Evolutionary conservation across 1,139 yeast genomes (phyloP).

Genomic region (Hansenula lynferdii): DNA sequence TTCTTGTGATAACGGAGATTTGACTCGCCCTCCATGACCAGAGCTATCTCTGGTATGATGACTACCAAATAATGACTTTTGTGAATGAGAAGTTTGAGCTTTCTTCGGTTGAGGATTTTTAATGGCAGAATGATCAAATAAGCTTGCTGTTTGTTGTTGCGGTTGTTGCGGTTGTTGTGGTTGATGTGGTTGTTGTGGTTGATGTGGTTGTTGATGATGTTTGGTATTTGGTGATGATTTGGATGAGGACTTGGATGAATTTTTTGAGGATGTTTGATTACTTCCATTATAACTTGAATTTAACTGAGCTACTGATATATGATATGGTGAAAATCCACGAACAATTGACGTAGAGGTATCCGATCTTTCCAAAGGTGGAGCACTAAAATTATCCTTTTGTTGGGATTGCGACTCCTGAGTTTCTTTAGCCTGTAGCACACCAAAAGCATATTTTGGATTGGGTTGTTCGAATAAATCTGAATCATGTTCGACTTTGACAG

Average conservation of each 20-base stretch:
- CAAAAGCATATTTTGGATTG: conserved; percentile 23
- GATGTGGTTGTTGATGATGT: too few species aligned
- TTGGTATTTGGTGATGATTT: too few species aligned
- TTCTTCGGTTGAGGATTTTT: conserved; percentile 1
- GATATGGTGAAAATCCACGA: conserved; percentile 40
- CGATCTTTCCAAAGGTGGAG: conserved; percentile 20
- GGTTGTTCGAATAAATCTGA: conserved; percentile 23
- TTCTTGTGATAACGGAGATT: conserved; percentile 19
- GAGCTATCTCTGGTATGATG: not conserved
- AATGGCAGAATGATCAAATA: conserved; percentile 3
- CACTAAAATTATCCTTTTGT: too few species aligned
- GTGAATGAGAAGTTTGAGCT: not conserved
- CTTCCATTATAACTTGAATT: not conserved
- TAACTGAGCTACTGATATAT: conserved; percentile 25
- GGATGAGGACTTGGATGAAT: too few species aligned
- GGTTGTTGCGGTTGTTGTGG: conserved; percentile 7
- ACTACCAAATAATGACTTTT: not conserved
- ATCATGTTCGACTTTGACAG: conserved; percentile 10
- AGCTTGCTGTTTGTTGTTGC: conserved; percentile 1
- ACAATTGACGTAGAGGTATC: conserved; percentile 36
- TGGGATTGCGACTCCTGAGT: not conserved
- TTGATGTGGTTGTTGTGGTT: conserved; percentile 2
- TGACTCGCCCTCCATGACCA: conserved; percentile 10
- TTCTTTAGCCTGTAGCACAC: conserved; percentile 7
- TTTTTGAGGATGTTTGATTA: conserved; percentile 3